phyloP scores from a whole-genome alignment of 2,329 filamentous ascomycete genomes.

The Paramyrothecium sp. region DNA sequence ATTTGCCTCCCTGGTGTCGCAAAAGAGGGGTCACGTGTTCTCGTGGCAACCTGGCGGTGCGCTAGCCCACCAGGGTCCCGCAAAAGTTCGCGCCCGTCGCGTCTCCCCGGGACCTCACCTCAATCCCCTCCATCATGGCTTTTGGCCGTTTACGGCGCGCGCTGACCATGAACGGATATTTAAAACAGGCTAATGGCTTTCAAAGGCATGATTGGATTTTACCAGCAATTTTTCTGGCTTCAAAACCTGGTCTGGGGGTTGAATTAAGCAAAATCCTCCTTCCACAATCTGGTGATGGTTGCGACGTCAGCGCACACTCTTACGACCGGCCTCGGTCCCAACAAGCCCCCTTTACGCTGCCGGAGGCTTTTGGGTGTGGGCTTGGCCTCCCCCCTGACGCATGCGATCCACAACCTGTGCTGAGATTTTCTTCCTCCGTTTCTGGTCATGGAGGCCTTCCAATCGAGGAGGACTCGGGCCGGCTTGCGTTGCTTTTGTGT shows the following conservation, averaged over 20 bases:
- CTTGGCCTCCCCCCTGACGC: neutral
- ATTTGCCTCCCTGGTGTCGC: neutral
- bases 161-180: constrained; percentile 24
- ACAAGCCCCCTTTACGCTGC: neutral
- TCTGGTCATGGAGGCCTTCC: too few relatives aligned
- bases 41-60: constrained; percentile 39
- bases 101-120: constrained; percentile 39
- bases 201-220: neutral
- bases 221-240: constrained; percentile 19
- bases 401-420: neutral
- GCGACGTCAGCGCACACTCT: constrained; percentile 16
- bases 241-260: constrained; percentile 12
- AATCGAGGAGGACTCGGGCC: too few relatives aligned
- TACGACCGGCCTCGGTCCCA: constrained; percentile 7
- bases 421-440: neutral
- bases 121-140: constrained; percentile 32
- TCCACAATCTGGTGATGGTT: constrained; percentile 9
- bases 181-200: constrained; percentile 9
- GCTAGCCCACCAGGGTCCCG: constrained; percentile 27
- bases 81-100: constrained; percentile 41
- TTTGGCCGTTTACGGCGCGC: constrained; percentile 6
- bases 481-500: too few relatives aligned
- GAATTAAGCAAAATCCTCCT: constrained; percentile 13
- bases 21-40: constrained; percentile 36
- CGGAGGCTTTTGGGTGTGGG: too few relatives aligned